Evolutionary conservation across 805 yeast genomes (phyloP).

Genomic region (Cyberlindnera mississippiensis): DNA sequence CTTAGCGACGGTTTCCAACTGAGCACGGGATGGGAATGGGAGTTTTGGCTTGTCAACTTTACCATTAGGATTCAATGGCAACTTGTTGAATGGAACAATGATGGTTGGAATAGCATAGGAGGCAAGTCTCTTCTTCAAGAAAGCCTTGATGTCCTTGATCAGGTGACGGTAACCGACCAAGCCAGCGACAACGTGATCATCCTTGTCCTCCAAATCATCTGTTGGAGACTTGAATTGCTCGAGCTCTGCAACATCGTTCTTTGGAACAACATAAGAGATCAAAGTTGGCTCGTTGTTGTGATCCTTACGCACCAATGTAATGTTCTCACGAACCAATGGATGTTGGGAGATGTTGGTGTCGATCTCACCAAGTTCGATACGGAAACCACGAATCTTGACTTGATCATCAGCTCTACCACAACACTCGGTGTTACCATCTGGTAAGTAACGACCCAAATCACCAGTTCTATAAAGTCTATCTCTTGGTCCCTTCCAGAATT

Average conservation of each 20-base stretch:
- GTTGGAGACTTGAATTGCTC: constrained; percentile 41
- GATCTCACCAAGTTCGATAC: constrained; percentile 97
- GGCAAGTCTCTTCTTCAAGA: constrained; percentile 84
- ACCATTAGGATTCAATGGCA: constrained; percentile 97
- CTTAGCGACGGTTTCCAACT: constrained; percentile 69
- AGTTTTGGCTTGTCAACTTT: constrained; percentile 96
- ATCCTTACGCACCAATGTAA: constrained; percentile 88
- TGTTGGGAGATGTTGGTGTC: constrained; percentile 96
- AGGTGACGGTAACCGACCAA: constrained; percentile 71
- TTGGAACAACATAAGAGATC: constrained; percentile 89
- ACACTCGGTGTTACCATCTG: constrained; percentile 97
- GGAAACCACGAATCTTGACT: constrained; percentile 96
- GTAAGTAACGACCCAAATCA: constrained; percentile 92
- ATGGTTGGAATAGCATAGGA: constrained; percentile 90
- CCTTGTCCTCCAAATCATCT: constrained; percentile 38
- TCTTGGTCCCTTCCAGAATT: constrained; percentile 88
- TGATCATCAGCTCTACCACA: constrained; percentile 99
- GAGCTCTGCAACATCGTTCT: constrained; percentile 44
- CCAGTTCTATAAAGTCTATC: constrained; percentile 97
- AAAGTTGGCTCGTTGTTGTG: constrained; percentile 89
- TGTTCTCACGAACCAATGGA: constrained; percentile 85
- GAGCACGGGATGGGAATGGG: constrained; percentile 91
- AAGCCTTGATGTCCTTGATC: constrained; percentile 75
- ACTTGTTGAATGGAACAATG: constrained; percentile 77
- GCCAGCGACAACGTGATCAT: constrained; percentile 73